Evolutionary conservation across 352 stramenopile genomes (phyloP), one percentile per base, ranked within the genome.

Genomic region (Phytophthora sojae): DNA sequence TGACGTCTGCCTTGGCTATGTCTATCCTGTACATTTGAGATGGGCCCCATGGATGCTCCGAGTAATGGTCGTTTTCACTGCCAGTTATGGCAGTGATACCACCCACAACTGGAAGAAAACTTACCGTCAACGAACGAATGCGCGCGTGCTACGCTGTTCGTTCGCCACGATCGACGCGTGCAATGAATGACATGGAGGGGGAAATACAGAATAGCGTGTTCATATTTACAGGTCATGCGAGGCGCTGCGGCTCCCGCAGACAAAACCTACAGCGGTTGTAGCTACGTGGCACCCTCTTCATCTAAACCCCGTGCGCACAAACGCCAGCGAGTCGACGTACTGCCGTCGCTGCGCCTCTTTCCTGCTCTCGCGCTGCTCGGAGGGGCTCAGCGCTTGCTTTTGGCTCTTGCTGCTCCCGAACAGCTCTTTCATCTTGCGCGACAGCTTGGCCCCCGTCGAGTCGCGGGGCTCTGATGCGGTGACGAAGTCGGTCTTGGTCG

Each of bases 21-120:
- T 42, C 35, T 42, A 42, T 42, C 35, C 35, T 42, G 35, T 42
- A 11, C 35, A 14, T 17, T 29, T 47, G 30, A 47, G 54, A 25
- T 32, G 35, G 26, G 42, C n/a, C 42, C 14, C 6, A 11, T 39
- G 12, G 14, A 7, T 11, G 3, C 3, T 19, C 14, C 23, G 42
- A 50, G 82, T 96, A 61, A 82, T 94, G 59, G 90, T 95, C n/a
- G 85, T 92, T 56, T 94, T 49, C 47, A 93, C 90, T n/a, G n/a
- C n/a, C n/a, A n/a, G n/a, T n/a, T n/a, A n/a, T n/a, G n/a, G n/a
- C n/a, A n/a, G n/a, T n/a, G n/a, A n/a, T n/a, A n/a, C n/a, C n/a
- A n/a, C n/a, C n/a, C n/a, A n/a, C n/a, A n/a, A n/a, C 6, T 21
- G 21, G 21, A 21, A 21, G 21, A 21, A 21, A 21, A 21, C 21